Percentiles rank a stretch among this genome's conserved stretches.
phyloP scores from a whole-genome alignment of 2,329 filamentous ascomycete genomes.

The Fusarium brevicatenulatum region DNA sequence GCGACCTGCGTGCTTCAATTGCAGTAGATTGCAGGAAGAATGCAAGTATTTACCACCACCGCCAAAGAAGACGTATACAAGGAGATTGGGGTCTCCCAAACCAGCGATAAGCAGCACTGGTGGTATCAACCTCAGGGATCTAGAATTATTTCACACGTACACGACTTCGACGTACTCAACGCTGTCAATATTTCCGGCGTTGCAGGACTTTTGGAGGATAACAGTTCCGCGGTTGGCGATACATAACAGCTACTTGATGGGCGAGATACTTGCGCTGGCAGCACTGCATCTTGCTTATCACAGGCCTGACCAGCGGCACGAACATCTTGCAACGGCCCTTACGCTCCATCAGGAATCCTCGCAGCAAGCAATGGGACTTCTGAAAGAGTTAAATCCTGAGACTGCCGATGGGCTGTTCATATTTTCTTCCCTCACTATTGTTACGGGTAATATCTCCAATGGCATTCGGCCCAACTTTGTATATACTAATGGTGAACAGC shows the following conservation, averaged over 20 bases:
- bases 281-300: not conserved
- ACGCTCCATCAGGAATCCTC: not conserved
- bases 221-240: not conserved
- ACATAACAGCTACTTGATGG: not conserved
- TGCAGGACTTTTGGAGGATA: not conserved
- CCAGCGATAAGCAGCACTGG: not conserved
- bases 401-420: not conserved
- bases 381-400: not conserved
- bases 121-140: not conserved
- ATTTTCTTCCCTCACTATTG: not conserved
- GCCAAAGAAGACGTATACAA: not conserved
- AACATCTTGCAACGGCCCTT: not conserved
- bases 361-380: not conserved
- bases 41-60: not conserved
- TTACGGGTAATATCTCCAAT: not conserved
- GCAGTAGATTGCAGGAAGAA: not conserved
- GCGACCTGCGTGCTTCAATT: constrained; percentile 1
- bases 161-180: not conserved
- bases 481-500: not conserved
- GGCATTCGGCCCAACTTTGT: accelerated
- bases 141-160: not conserved
- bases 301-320: not conserved
- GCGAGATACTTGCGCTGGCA: not conserved
- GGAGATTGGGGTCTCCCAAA: not conserved
- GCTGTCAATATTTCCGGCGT: not conserved